These are phyloP conservation scores for Avena eriantha DNA, from an alignment of 176 grass and related monocot genomes.

Conservation along the genomic window DNA sequence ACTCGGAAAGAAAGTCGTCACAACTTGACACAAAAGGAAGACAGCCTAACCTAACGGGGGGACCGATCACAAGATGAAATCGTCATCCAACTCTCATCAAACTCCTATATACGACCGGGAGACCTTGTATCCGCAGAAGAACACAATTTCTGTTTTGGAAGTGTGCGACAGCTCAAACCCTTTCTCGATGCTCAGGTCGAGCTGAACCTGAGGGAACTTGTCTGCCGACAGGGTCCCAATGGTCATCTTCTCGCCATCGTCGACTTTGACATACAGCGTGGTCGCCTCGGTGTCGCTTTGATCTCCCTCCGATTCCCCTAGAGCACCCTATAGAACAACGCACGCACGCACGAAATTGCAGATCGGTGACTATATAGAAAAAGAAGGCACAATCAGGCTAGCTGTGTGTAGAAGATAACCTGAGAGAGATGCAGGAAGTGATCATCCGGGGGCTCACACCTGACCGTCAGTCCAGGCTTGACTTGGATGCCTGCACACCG, in stretches of 20 bases:
- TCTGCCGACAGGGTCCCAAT: slow-evolving; percentile 67
- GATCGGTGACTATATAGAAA: background rate
- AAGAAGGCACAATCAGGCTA: background rate
- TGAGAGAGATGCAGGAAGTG: slow-evolving; percentile 79
- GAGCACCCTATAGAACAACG: slow-evolving; percentile 48
- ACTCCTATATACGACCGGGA: background rate
- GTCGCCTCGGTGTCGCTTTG: slow-evolving; percentile 36
- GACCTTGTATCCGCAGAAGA: slow-evolving; percentile 78
- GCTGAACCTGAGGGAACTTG: slow-evolving; percentile 59
- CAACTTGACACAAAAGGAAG: background rate
- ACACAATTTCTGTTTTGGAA: slow-evolving; percentile 68
- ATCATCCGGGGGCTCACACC: slow-evolving; percentile 53
- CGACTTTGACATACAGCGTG: slow-evolving; percentile 58
- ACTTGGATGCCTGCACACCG: slow-evolving; percentile 65
- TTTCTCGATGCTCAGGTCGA: slow-evolving; percentile 69
- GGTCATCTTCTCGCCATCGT: slow-evolving; percentile 52
- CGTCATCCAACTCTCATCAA: background rate
- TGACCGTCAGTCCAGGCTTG: slow-evolving; percentile 69
- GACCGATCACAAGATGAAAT: too few relatives aligned
- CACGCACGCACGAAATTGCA: background rate
- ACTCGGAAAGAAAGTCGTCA: background rate
- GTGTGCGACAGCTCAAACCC: slow-evolving; percentile 86
- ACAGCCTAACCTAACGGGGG: background rate
- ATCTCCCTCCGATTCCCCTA: slow-evolving; percentile 66
- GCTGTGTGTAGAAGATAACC: slow-evolving; percentile 36